Evolutionary conservation across 140 eudicot genomes (phyloP).

Genomic region (Oenanthe javanica): DNA sequence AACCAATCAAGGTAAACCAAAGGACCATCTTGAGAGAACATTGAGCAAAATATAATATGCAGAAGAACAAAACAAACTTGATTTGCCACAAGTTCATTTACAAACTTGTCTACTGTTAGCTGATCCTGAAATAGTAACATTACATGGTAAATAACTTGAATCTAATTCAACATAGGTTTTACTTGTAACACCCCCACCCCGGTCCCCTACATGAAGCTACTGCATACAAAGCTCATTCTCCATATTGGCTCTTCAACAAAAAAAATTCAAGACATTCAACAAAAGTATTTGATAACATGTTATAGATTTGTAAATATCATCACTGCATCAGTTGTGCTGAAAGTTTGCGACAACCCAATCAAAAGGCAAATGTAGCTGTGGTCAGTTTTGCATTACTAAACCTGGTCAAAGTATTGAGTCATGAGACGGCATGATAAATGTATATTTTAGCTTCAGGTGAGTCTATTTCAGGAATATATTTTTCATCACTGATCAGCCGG

Average conservation of each 20-base stretch:
- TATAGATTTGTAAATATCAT: not conserved
- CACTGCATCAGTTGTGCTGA: not conserved
- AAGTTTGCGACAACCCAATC: not conserved
- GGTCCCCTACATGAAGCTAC: no score
- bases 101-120: not conserved
- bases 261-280: no score
- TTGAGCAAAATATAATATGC: slow-evolving; percentile 1
- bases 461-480: not conserved
- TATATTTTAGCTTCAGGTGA: not conserved
- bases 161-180: not conserved
- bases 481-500: not conserved
- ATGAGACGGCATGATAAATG: not conserved
- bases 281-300: not conserved
- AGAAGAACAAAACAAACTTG: not conserved
- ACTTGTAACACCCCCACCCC: not conserved
- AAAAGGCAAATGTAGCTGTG: not conserved
- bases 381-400: not conserved
- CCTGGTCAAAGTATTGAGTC: not conserved
- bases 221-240: no score
- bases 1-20: not conserved
- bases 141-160: not conserved
- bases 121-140: not conserved
- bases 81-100: not conserved
- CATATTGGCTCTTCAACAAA: no score
- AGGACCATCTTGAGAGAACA: not conserved